phyloP scores from a whole-genome alignment of 2,329 filamentous ascomycete genomes.

The Monilinia fructicola region DNA sequence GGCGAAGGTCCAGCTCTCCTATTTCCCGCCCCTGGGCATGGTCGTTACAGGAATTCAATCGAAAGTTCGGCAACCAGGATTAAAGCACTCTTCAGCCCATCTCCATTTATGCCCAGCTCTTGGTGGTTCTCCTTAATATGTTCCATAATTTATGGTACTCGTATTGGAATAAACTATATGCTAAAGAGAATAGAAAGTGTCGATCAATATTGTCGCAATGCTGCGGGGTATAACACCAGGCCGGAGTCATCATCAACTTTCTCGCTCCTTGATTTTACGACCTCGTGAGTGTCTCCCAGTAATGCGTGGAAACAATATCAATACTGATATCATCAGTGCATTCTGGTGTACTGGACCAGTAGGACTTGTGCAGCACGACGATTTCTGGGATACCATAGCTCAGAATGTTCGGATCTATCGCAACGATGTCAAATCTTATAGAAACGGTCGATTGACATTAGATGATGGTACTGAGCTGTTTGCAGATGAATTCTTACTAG shows the following conservation, averaged over 20 bases:
- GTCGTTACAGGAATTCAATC: conserved; percentile 24
- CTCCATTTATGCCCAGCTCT: conserved; percentile 9
- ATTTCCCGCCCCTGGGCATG: conserved; percentile 1
- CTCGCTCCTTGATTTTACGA: neutral
- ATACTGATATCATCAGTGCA: conserved; percentile 7
- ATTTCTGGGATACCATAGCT: conserved; percentile 37
- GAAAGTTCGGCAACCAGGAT: conserved; percentile 21
- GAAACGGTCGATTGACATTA: neutral
- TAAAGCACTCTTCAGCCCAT: conserved; percentile 18
- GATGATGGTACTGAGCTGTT: neutral
- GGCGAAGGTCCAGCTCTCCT: conserved; percentile 20
- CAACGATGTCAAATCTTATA: conserved; percentile 26
- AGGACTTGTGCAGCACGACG: conserved; percentile 36
- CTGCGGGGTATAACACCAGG: conserved; percentile 9
- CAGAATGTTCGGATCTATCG: conserved; percentile 26
- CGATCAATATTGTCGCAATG: conserved; percentile 8
- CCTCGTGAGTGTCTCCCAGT: conserved; percentile 5
- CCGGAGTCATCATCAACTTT: neutral
- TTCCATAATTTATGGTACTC: neutral
- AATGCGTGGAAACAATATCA: neutral
- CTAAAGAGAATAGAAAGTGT: neutral
- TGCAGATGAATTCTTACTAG: conserved; percentile 7
- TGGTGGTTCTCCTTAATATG: conserved; percentile 10
- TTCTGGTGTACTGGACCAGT: conserved; percentile 38
- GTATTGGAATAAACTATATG: conserved; percentile 16